Conservation (phyloP, 257 asterid species). For the Oldenlandia corymbosa region DNA sequence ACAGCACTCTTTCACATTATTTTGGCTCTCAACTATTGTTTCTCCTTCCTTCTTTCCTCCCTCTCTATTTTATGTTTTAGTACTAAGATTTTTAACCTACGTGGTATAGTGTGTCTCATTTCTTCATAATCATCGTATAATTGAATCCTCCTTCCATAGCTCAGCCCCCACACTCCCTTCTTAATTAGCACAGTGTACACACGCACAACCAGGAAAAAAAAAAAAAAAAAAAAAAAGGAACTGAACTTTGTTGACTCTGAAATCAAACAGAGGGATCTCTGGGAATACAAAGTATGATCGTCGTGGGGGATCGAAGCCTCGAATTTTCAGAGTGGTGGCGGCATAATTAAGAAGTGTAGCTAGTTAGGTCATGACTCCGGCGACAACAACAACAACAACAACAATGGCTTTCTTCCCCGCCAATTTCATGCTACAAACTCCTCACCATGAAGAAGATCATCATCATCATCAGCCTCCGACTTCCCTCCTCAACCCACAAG, state of each 20-base stretch:
- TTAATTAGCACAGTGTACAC: too few relatives aligned
- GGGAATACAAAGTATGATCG: conserved; percentile 18
- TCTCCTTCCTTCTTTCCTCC: conserved; percentile 2
- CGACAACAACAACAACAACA: conserved; percentile 27
- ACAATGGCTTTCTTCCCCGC: conserved; percentile 77
- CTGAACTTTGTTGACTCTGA: too few relatives aligned
- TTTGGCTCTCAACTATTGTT: not conserved
- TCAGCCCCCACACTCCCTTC: too few relatives aligned
- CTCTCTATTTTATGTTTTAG: conserved; percentile 16
- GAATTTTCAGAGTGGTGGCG: conserved; percentile 22
- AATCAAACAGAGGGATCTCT: not conserved
- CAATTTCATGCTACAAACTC: conserved; percentile 72
- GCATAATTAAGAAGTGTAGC: too few relatives aligned
- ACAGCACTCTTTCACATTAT: conserved; percentile 19
- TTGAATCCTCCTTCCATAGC: not conserved
- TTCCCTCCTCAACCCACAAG: conserved; percentile 35
- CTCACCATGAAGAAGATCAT: conserved; percentile 45
- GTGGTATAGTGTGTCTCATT: too few relatives aligned
- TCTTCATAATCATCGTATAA: conserved; percentile 12
- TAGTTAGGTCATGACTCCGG: conserved; percentile 42
- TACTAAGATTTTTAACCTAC: conserved; percentile 6
- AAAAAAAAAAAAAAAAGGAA: too few relatives aligned
- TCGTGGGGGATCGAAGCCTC: conserved; percentile 19
- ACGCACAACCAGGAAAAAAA: too few relatives aligned
- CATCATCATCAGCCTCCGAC: conserved; percentile 29